phyloP scores from a whole-genome alignment of 495 filamentous ascomycete genomes.

The Xylaria curta region DNA sequence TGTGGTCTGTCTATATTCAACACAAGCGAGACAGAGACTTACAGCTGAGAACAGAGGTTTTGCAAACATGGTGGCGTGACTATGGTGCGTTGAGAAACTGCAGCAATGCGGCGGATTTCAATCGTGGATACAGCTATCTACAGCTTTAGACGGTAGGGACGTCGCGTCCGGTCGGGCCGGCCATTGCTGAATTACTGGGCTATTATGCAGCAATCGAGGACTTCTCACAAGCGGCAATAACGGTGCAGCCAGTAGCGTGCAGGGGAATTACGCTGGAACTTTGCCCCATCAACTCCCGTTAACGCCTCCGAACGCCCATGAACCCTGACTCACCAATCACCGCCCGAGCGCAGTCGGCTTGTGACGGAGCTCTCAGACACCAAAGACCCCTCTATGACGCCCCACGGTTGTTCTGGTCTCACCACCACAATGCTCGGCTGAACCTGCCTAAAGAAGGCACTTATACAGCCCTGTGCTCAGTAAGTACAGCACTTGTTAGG shows the following conservation, averaged over 20 bases:
- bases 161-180: background rate
- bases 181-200: background rate
- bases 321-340: conserved; percentile 22
- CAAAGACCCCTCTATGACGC: conserved; percentile 12
- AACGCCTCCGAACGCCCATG: background rate
- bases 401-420: background rate
- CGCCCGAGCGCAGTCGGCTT: conserved; percentile 19
- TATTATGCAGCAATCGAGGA: conserved; percentile 22
- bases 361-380: conserved; percentile 11
- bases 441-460: conserved; percentile 18
- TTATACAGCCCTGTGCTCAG: conserved; percentile 12
- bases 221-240: background rate
- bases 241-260: conserved; percentile 13
- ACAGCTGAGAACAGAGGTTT: conserved; percentile 26
- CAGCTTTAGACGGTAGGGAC: background rate
- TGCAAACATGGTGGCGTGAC: conserved; percentile 27
- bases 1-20: background rate
- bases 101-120: conserved; percentile 2
- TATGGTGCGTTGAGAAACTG: conserved; percentile 14
- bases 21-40: conserved; percentile 1
- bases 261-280: conserved; percentile 10
- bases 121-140: conserved; percentile 14
- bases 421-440: conserved; percentile 8
- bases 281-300: background rate
- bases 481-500: background rate